phyloP scores from a whole-genome alignment of 2,329 filamentous ascomycete species.

The Cytospora piceae region DNA sequence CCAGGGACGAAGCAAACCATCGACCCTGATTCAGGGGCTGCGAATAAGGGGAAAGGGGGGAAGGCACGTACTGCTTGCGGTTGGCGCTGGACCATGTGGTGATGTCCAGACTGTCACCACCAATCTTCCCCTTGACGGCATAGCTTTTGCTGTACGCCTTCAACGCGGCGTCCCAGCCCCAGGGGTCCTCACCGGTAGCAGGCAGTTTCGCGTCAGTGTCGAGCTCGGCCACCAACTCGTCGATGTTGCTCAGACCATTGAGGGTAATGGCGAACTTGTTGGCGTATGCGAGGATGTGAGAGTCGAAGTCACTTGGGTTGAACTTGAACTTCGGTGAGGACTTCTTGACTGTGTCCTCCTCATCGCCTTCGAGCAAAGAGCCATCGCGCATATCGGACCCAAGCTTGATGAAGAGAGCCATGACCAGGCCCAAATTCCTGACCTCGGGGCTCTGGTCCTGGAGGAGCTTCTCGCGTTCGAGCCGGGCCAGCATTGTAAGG shows the following conservation, averaged over 20 bases:
- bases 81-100: slow-evolving; percentile 40
- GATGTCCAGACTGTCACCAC: slow-evolving; percentile 45
- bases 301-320: slow-evolving; percentile 35
- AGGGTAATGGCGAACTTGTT: slow-evolving; percentile 40
- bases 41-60: neutral
- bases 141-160: slow-evolving; percentile 34
- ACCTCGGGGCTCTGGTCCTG: slow-evolving; percentile 40
- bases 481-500: slow-evolving; percentile 44
- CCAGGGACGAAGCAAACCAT: neutral
- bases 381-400: slow-evolving; percentile 26
- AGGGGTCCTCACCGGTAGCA: slow-evolving; percentile 35
- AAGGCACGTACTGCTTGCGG: slow-evolving; percentile 36
- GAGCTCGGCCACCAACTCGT: slow-evolving; percentile 31
- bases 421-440: slow-evolving; percentile 43
- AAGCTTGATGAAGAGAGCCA: slow-evolving; percentile 42
- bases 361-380: slow-evolving; percentile 32
- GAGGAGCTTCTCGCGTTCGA: slow-evolving; percentile 41
- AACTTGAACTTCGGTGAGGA: slow-evolving; percentile 30
- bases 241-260: slow-evolving; percentile 35
- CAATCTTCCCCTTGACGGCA: slow-evolving; percentile 36
- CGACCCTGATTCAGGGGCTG: too few species aligned
- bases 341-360: slow-evolving; percentile 30
- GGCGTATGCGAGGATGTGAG: slow-evolving; percentile 42
- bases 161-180: slow-evolving; percentile 35
- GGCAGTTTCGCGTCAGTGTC: slow-evolving; percentile 34